A percentile compares a stretch with the other conserved stretches of the same genome.
These are phyloP conservation scores for Wallacemonas sp. DNA, from an alignment of 208 protist genomes.

Conservation along the genomic window DNA sequence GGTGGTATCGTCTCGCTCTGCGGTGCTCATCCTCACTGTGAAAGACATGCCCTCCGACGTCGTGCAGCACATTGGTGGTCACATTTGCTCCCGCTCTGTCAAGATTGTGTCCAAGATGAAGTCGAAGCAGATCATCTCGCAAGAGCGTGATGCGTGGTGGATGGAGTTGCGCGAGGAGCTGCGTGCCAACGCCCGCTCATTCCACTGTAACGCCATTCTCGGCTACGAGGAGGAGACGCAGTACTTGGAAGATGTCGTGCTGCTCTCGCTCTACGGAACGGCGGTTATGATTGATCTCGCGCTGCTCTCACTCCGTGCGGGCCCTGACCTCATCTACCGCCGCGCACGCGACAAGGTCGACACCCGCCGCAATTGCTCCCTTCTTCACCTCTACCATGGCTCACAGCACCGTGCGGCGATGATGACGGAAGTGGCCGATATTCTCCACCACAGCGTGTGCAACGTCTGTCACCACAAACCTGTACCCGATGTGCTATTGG, in stretches of 20 bases:
- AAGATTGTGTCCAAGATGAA: slow-evolving; percentile 89
- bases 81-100: slow-evolving; percentile 86
- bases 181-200: slow-evolving; percentile 80
- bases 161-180: slow-evolving; percentile 93
- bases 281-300: slow-evolving; percentile 81
- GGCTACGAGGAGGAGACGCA: slow-evolving; percentile 89
- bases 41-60: slow-evolving; percentile 80
- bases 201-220: slow-evolving; percentile 90
- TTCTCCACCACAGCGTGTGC: slow-evolving; percentile 54
- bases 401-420: slow-evolving; percentile 26
- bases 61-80: slow-evolving; percentile 83
- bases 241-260: slow-evolving; percentile 83
- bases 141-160: slow-evolving; percentile 93
- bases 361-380: slow-evolving; percentile 42
- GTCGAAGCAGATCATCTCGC: slow-evolving; percentile 81
- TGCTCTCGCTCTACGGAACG: slow-evolving; percentile 88
- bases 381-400: slow-evolving; percentile 71
- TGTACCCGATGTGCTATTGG: slow-evolving; percentile 81
- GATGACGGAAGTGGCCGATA: slow-evolving; percentile 31
- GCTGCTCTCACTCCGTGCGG: slow-evolving; percentile 56
- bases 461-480: slow-evolving; percentile 62
- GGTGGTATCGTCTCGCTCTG: slow-evolving; percentile 18
- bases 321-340: slow-evolving; percentile 67
- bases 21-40: slow-evolving; percentile 78
- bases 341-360: slow-evolving; percentile 43